A percentile compares a stretch with the other conserved stretches of the same genome.
phyloP scores from a whole-genome alignment of 768 basidiomycete genomes.

The Boletellus ananas region DNA sequence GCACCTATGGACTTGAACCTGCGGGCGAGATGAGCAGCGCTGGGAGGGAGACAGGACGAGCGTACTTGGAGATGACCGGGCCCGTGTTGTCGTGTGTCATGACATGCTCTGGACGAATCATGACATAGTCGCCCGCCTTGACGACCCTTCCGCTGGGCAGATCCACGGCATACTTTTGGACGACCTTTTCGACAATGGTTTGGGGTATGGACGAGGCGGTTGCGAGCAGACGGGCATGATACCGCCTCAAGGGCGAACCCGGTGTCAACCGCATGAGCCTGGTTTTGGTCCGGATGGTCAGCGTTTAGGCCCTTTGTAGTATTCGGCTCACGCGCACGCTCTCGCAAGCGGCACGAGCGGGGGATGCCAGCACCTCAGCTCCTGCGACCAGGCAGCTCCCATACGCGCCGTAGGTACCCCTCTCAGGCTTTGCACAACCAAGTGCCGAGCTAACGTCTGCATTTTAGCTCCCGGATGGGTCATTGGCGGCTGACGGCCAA shows the following conservation, averaged over 20 bases:
- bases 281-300: no score
- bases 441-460: background rate
- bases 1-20: conserved; percentile 97
- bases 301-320: background rate
- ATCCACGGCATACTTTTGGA: conserved; percentile 95
- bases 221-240: conserved; percentile 28
- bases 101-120: conserved; percentile 97
- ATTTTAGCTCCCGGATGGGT: background rate
- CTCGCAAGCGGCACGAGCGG: no score
- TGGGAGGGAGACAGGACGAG: background rate
- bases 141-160: conserved; percentile 75
- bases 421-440: background rate
- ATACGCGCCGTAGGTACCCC: background rate
- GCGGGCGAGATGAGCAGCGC: background rate
- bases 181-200: conserved; percentile 95
- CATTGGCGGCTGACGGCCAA: conserved; percentile 9
- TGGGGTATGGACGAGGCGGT: conserved; percentile 52
- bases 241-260: conserved; percentile 6
- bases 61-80: conserved; percentile 95
- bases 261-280: conserved; percentile 14
- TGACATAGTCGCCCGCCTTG: conserved; percentile 97
- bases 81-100: conserved; percentile 99
- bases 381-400: no score
- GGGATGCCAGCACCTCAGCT: no score
- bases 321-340: background rate